Evolutionary conservation across 129 eudicot species (phyloP), one percentile per base, ranked within the genome.

Genomic region (Gnaphalium uliginosum): DNA sequence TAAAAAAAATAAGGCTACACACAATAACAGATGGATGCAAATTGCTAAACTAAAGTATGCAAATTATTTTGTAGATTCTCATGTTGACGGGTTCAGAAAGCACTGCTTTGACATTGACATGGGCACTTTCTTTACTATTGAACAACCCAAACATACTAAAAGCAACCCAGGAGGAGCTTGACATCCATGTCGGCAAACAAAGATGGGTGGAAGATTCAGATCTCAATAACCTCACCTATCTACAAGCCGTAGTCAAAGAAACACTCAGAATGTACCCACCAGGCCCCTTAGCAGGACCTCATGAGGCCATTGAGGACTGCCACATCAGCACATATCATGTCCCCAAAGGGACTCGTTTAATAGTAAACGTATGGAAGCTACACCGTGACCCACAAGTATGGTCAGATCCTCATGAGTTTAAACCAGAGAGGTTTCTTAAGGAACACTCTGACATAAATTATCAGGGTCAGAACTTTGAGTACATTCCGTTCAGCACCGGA

Each of bases 241-340:
- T 86, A 14, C 83, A 81, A 50, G 83, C 88, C 53, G 61, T 88
- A 50, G 72, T 88, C 1, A 81, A 88, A 37, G 89, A 88, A 78
- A 81, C 89, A 5, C 72, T 85, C 5, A 69, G 94, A 27, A 17
- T 89, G 65, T 89, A 89, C 86, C 89, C 94, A 30, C 90, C 90
- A 1, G 89, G 88, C 18, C 90, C 90, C 2, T 48, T 89, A 11
- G 69, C 79, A 17, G 87, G 85, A 35, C 90, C 90, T 8, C 88
- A 74, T 3, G 82, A 83, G 66, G 86, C 95, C 75, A 66, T 46
- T 0, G 74, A 86, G 13, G 90, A 86, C 58, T 89, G 90, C 27
- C 1, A 30, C 9, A 13, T 89, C 4, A 81, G 87, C 13, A 60
- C 29, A 6, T 81, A 81, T 67, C 51, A 46, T 6, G 69, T 86